Evolutionary conservation across 164 flowering plant species (phyloP), one percentile per base, ranked within the genome.

Genomic region (Dillenia turbinata): DNA sequence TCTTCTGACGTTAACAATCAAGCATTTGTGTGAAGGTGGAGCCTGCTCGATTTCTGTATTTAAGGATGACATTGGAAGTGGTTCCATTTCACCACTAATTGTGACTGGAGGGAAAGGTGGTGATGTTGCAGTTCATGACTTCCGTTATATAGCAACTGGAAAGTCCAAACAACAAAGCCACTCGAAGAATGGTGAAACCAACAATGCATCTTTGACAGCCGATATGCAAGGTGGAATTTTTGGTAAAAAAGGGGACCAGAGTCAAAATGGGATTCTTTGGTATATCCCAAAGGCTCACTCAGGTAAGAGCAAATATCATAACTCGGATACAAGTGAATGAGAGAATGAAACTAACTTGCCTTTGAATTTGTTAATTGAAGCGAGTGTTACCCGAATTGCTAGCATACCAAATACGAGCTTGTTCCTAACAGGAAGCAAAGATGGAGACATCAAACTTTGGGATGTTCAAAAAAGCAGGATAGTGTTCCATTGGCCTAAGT

Each of bases 361-460:
- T 24, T 54, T 46, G 44, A 10, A 12, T 44, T 22, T 71, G 49
- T 60, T 71, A 60, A 43, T 9, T 77, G 66, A 49, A 94, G 97
- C 94, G 73, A 84, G 88, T 67, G 76, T 95, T 54, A 82, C 89
- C 63, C 92, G 78, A 78, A 80, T 95, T 71, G 69, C 87, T 54
- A 81, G 89, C 57, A 83, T 95, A 52, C 97, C 97, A 60, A 79
- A 89, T 71, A 85, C 97, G 57, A 88, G 96, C 71, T 79, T 95
- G 71, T 95, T 95, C 86, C 72, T 95, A 63, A 88, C 97, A 1
- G 99, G 97, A 70, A 87, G 99, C 70, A 89, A 89, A 80, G 99
- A 95, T 80, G 97, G 97, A 53, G 97, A 95, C 72, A 92, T 95
- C 24, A 95, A 92, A 73, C 97, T 95, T 66, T 95, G 99, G 97